Conservation (phyloP, 768 basidiomycete species). For the Hygrophorus russula region DNA sequence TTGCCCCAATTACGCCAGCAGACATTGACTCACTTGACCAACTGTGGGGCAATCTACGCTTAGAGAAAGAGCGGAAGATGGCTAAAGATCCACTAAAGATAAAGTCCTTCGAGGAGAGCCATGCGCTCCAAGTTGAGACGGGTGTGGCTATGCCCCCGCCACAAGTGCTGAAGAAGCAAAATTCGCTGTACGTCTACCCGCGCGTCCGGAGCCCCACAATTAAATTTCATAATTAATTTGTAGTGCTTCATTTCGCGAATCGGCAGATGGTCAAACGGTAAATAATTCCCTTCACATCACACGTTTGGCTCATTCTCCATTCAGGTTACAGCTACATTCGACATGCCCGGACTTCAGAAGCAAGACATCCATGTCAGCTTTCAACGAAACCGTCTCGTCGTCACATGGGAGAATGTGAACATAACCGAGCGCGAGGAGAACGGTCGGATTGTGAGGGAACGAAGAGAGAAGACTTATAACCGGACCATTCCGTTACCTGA, state of each 20-base stretch:
- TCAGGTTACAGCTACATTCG: conserved; percentile 41
- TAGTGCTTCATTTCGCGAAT: conserved; percentile 63
- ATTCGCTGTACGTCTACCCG: conserved; percentile 43
- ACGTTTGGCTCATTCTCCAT: not conserved
- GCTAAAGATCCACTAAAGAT: conserved; percentile 61
- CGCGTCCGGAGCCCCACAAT: conserved; percentile 7
- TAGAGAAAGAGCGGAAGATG: conserved; percentile 55
- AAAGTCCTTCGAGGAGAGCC: conserved; percentile 48
- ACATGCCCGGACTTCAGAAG: conserved; percentile 58
- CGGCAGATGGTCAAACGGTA: conserved; percentile 56
- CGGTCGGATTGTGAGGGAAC: conserved; percentile 49
- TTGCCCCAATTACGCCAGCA: conserved; percentile 22
- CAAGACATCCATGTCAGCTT: conserved; percentile 70
- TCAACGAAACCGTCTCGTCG: conserved; percentile 46
- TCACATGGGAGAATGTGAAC: conserved; percentile 56
- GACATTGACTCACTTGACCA: conserved; percentile 38
- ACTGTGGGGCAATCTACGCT: conserved; percentile 57
- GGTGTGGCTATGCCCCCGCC: conserved; percentile 14
- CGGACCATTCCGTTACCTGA: conserved; percentile 64
- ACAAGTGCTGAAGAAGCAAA: conserved; percentile 43
- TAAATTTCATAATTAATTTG: conserved; percentile 10
- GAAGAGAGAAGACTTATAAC: conserved; percentile 50
- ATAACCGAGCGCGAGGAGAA: conserved; percentile 52
- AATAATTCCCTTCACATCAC: conserved; percentile 14
- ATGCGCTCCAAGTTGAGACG: not conserved